Evolutionary conservation across 2,329 filamentous ascomycete species (phyloP).

Genomic region (Tolypocladium ovalisporum): DNA sequence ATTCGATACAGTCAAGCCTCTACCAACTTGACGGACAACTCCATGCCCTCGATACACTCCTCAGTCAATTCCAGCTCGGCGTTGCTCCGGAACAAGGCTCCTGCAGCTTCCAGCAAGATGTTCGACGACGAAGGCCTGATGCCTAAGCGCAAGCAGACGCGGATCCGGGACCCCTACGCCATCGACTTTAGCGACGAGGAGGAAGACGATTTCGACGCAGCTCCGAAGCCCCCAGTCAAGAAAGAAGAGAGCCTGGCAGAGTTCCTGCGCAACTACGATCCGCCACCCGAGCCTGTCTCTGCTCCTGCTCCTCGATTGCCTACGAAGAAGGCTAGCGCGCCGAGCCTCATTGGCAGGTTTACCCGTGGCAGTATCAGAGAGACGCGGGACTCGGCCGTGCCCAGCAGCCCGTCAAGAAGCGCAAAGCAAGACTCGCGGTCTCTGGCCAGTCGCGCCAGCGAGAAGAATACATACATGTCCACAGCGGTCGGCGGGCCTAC

Average conservation of each 20-base stretch:
- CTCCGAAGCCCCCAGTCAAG: slow-evolving; percentile 25
- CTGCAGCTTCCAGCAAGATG: slow-evolving; percentile 18
- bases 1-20: slow-evolving; percentile 46
- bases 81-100: slow-evolving; percentile 39
- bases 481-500: slow-evolving; percentile 40
- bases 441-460: slow-evolving; percentile 27
- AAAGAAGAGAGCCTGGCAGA: slow-evolving; percentile 62
- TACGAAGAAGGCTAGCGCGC: slow-evolving; percentile 55
- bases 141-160: slow-evolving; percentile 63
- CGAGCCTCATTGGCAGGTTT: slow-evolving; percentile 52
- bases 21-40: slow-evolving; percentile 45
- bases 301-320: slow-evolving; percentile 23
- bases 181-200: slow-evolving; percentile 67
- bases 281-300: slow-evolving; percentile 41
- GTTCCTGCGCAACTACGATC: slow-evolving; percentile 60
- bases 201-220: slow-evolving; percentile 31
- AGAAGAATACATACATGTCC: slow-evolving; percentile 34
- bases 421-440: slow-evolving; percentile 19
- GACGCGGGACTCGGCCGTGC: slow-evolving; percentile 15
- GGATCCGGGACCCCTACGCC: slow-evolving; percentile 84
- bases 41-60: slow-evolving; percentile 46
- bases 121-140: slow-evolving; percentile 43
- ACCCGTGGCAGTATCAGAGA: slow-evolving; percentile 19
- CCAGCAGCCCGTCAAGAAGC: slow-evolving; percentile 13
- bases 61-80: slow-evolving; percentile 67